Conservation (phyloP, 306 rosid genomes). For the Vicia sativa region DNA sequence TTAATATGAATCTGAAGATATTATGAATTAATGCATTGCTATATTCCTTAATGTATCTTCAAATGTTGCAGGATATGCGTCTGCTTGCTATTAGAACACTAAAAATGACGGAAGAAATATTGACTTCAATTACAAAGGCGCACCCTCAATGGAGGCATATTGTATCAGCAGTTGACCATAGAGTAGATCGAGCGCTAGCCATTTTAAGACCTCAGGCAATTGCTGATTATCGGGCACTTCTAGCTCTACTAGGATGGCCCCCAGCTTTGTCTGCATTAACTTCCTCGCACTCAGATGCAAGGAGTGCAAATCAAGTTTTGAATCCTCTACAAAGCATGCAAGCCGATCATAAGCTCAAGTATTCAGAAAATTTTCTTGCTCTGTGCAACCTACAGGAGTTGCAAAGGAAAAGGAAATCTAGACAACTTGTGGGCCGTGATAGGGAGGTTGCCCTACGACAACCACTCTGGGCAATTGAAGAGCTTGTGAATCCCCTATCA, state of each 20-base stretch:
- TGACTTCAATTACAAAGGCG: slow-evolving; percentile 61
- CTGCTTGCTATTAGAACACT: slow-evolving; percentile 67
- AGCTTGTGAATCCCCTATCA: slow-evolving; percentile 86
- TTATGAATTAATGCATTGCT: slow-evolving; percentile 5
- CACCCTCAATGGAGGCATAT: slow-evolving; percentile 84
- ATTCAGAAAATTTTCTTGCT: slow-evolving; percentile 77
- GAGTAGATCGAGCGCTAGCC: slow-evolving; percentile 93
- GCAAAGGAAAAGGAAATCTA: slow-evolving; percentile 78
- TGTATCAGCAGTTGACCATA: slow-evolving; percentile 84
- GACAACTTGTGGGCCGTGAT: slow-evolving; percentile 76
- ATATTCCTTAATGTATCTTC: slow-evolving; percentile 37
- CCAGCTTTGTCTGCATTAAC: slow-evolving; percentile 70
- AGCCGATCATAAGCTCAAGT: slow-evolving; percentile 73
- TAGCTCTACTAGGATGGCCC: slow-evolving; percentile 91
- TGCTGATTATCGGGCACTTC: slow-evolving; percentile 84
- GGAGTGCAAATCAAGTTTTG: slow-evolving; percentile 48
- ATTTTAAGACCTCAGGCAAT: slow-evolving; percentile 88
- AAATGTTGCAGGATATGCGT: slow-evolving; percentile 64
- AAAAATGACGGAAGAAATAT: slow-evolving; percentile 61
- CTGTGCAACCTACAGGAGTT: slow-evolving; percentile 83
- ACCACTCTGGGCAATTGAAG: slow-evolving; percentile 98
- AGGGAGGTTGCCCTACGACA: slow-evolving; percentile 63
- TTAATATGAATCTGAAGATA: slow-evolving; percentile 34
- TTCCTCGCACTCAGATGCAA: slow-evolving; percentile 47
- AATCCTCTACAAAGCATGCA: slow-evolving; percentile 84